Evolutionary conservation across 1,139 yeast genomes (phyloP), one percentile per base, ranked within the genome.

Genomic region (Magnusiomyces clavatus): DNA sequence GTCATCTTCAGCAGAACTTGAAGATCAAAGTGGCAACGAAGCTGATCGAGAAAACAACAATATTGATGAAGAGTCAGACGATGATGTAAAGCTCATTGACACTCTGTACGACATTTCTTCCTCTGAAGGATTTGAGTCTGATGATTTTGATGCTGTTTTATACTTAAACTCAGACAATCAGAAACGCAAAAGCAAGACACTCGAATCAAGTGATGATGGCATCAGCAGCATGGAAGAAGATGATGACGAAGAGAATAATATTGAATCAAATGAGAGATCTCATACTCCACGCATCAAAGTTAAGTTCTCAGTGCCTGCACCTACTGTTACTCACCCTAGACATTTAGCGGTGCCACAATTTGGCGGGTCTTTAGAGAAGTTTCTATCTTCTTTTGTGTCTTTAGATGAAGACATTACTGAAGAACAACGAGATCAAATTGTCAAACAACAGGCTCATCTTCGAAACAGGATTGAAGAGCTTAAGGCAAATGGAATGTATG

Each of bases 291-390:
- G 47, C 29, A 43, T 51, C 10, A 44, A 37, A 31, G 60, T 86
- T 19, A 76, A 71, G 41, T 74, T 74, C 48, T 63, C 77, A 1
- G 70, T 80, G 5, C 85, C 88, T 1, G 74, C 76, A 11, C 84
- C 83, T 31, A 68, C 78, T 8, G 75, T 87, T 4, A 83, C 95
- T 0, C 90, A 88, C 63, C 97, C 97, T 1, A 76, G 80, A 3
- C 95, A 88, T 69, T 39, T 58, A 3, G 58, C 51, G 1, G 53
- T 44, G 6, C 54, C 57, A 3, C 20, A 44, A 13, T 53, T 47
- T 12, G 31, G 31, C 6, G 64, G 66, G 6, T 64, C 70, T 6
- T 58, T 83, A 37, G 71, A 68, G 6, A 71, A 65, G 1, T 78
- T 74, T 54, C 67, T 83, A 36, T 57, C 66, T 16, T 79, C 86